phyloP scores from a whole-genome alignment of 352 stramenopile species.

The Aphanomyces stellatus region DNA sequence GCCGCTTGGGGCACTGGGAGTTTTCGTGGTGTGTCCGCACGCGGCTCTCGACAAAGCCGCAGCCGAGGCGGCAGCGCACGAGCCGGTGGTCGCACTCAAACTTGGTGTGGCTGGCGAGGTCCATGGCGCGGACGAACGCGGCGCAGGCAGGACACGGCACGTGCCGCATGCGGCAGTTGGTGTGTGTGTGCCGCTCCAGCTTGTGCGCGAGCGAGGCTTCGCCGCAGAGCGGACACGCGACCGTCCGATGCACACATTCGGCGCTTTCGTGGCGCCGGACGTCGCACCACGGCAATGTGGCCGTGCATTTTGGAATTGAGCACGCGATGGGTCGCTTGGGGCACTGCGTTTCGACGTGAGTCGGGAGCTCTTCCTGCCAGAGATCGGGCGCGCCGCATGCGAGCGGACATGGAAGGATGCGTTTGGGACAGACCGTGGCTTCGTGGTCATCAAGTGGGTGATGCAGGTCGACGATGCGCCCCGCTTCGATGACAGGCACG shows the following conservation, averaged over 20 bases:
- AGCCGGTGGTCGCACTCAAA: slow-evolving; percentile 35
- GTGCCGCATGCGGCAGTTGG: slow-evolving; percentile 36
- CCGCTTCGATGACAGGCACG: neutral
- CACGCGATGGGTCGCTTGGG: slow-evolving; percentile 28
- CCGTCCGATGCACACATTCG: slow-evolving; percentile 37
- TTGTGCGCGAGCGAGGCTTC: slow-evolving; percentile 50
- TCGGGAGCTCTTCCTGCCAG: slow-evolving; percentile 39
- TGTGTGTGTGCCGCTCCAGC: slow-evolving; percentile 33
- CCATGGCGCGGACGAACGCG: slow-evolving; percentile 24
- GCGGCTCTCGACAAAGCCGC: slow-evolving; percentile 32
- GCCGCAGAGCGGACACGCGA: slow-evolving; percentile 40
- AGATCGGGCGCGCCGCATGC: slow-evolving; percentile 26
- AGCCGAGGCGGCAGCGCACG: slow-evolving; percentile 68
- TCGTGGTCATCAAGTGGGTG: slow-evolving; percentile 43
- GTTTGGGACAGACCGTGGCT: slow-evolving; percentile 35
- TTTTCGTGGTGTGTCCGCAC: slow-evolving; percentile 42
- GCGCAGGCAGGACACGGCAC: slow-evolving; percentile 45
- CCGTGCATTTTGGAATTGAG: slow-evolving; percentile 38
- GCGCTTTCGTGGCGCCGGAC: slow-evolving; percentile 28
- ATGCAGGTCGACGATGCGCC: neutral
- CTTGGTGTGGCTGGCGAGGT: slow-evolving; percentile 41
- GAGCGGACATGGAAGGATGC: slow-evolving; percentile 35
- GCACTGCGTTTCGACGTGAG: slow-evolving; percentile 33
- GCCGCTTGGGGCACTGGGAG: slow-evolving; percentile 41
- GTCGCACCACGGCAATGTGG: slow-evolving; percentile 21